A percentile compares a stretch with the other conserved stretches of the same genome.
phyloP scores from a whole-genome alignment of 1,284 basidiomycete species.

The Microbotryum lychnidis-dioicae region DNA sequence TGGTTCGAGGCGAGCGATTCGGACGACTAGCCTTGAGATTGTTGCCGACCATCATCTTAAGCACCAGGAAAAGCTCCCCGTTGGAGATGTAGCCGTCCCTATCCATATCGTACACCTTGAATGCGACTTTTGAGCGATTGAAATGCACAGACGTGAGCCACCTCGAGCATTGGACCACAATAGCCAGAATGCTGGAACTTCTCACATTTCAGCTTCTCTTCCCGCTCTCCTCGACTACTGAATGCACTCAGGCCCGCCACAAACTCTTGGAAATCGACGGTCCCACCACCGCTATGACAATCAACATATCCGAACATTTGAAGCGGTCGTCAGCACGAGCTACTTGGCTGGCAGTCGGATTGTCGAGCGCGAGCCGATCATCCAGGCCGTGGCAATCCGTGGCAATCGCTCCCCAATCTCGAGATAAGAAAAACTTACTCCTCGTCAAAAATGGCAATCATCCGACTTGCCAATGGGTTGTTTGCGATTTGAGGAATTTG shows the following conservation, averaged over 20 bases:
- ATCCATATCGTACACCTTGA: constrained; percentile 99
- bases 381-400: too few species aligned
- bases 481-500: constrained; percentile 98
- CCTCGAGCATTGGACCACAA: not conserved
- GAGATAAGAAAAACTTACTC: constrained; percentile 57
- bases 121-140: constrained; percentile 59
- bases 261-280: constrained; percentile 98
- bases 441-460: constrained; percentile 99
- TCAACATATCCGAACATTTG: too few species aligned
- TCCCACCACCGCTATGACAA: constrained; percentile 72
- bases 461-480: constrained; percentile 88
- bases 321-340: too few species aligned
- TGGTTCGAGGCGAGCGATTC: too few species aligned
- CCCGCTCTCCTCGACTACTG: constrained; percentile 86
- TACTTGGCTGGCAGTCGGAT: too few species aligned
- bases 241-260: constrained; percentile 96
- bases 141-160: not conserved
- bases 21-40: constrained; percentile 68
- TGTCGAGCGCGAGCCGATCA: not conserved
- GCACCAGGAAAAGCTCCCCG: constrained; percentile 91
- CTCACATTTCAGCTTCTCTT: constrained; percentile 92
- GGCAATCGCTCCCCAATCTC: not conserved
- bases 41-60: constrained; percentile 99
- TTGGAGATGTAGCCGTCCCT: constrained; percentile 97
- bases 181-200: constrained; percentile 26